Conservation (phyloP, 139 green algal species). For the Chlorella ohadii region DNA sequence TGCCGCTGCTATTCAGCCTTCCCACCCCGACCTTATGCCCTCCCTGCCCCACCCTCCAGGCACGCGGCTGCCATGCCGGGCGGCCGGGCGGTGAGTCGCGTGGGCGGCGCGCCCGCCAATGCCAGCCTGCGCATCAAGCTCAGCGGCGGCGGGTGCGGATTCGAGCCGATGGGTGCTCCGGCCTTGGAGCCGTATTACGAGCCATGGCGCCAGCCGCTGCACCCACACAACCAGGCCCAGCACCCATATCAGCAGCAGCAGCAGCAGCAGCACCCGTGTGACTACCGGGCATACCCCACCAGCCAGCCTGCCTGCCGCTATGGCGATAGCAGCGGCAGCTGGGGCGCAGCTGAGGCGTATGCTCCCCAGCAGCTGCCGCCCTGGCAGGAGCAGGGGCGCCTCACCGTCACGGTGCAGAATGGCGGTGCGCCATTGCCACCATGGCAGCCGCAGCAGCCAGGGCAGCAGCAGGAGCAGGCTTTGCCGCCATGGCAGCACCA, state of each 20-base stretch:
- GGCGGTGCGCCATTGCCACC: neutral
- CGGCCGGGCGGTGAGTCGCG: neutral
- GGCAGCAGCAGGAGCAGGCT: neutral
- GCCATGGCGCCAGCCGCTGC: neutral
- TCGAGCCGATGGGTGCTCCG: too few species aligned
- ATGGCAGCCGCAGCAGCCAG: neutral
- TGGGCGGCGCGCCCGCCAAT: neutral
- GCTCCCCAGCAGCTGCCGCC: neutral
- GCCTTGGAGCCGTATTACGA: neutral
- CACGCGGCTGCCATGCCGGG: neutral
- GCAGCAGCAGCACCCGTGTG: neutral
- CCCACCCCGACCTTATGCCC: too few species aligned
- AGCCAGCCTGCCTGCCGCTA: neutral
- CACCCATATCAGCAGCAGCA: too few species aligned
- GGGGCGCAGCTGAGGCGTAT: neutral
- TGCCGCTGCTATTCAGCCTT: too few species aligned
- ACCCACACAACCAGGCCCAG: neutral
- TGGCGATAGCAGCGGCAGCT: neutral
- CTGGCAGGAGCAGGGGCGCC: neutral
- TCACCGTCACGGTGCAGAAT: too few species aligned
- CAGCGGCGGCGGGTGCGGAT: neutral
- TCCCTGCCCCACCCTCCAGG: too few species aligned
- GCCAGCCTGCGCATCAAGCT: neutral
- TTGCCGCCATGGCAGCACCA: neutral
- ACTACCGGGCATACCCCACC: neutral